Conservation (phyloP, 1,284 basidiomycete species). For the Cryptococcus sp. region DNA sequence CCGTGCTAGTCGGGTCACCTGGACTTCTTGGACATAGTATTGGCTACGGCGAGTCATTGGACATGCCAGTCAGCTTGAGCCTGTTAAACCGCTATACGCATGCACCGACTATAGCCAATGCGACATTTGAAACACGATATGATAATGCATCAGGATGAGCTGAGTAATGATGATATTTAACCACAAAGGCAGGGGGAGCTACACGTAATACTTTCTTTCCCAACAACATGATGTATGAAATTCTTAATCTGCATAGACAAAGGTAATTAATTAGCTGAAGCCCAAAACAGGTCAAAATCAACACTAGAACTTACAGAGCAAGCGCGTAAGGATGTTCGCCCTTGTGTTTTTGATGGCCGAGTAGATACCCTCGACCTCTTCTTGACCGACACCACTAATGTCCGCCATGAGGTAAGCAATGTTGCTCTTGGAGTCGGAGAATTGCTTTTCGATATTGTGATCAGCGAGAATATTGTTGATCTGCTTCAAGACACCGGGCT, state of each 20-base stretch:
- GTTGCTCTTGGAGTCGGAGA: constrained; percentile 93
- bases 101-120: too few species aligned
- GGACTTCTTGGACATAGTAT: background rate
- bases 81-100: too few species aligned
- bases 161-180: constrained; percentile 12
- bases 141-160: constrained; percentile 24
- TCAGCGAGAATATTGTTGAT: constrained; percentile 90
- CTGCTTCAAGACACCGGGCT: constrained; percentile 92
- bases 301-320: constrained; percentile 64
- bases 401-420: constrained; percentile 86
- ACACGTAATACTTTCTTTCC: constrained; percentile 5
- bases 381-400: constrained; percentile 83
- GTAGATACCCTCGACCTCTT: constrained; percentile 79
- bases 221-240: background rate
- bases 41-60: too few species aligned
- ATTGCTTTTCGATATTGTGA: constrained; percentile 99
- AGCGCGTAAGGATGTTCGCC: constrained; percentile 83
- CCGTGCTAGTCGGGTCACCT: too few species aligned
- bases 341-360: constrained; percentile 77
- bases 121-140: too few species aligned
- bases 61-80: too few species aligned
- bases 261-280: background rate
- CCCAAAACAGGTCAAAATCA: too few species aligned
- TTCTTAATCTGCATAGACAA: background rate
- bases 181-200: constrained; percentile 10